Evolutionary conservation across 2,329 filamentous ascomycete species (phyloP).

Genomic region (Claviceps sp.): DNA sequence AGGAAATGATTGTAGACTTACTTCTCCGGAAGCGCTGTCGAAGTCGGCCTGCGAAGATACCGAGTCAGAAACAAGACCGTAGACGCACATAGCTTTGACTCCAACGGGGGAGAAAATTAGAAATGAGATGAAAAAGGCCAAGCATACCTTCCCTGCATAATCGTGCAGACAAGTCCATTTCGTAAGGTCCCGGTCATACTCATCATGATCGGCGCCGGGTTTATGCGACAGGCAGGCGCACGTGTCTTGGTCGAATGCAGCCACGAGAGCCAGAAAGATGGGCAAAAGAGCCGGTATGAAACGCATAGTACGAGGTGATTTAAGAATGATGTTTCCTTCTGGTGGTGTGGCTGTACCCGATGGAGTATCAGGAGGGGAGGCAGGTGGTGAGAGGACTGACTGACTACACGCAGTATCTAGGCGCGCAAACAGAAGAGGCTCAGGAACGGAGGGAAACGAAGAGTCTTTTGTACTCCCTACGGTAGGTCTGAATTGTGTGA

Average conservation of each 20-base stretch:
- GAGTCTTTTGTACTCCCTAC: too few species aligned
- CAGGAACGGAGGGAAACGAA: too few species aligned
- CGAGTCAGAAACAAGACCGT: not conserved
- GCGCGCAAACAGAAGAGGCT: too few species aligned
- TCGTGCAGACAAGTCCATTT: not conserved
- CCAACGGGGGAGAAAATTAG: not conserved
- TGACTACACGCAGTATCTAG: too few species aligned
- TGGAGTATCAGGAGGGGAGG: too few species aligned
- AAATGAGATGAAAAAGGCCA: not conserved
- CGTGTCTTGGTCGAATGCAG: constrained; percentile 10
- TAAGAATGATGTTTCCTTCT: too few species aligned
- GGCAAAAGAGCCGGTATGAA: not conserved
- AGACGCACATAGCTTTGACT: not conserved
- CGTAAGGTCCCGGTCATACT: not conserved
- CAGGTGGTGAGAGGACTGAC: too few species aligned
- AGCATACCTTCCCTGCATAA: not conserved
- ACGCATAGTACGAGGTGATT: not conserved
- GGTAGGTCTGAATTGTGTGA: too few species aligned
- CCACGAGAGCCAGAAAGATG: not conserved
- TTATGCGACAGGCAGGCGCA: not conserved
- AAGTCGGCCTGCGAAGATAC: not conserved
- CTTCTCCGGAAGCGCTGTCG: not conserved
- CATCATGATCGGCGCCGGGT: too few species aligned
- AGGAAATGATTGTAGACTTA: not conserved
- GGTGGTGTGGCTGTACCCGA: too few species aligned